phyloP scores from a whole-genome alignment of 176 grass and related monocot species.

The Microstegium vimineum region DNA sequence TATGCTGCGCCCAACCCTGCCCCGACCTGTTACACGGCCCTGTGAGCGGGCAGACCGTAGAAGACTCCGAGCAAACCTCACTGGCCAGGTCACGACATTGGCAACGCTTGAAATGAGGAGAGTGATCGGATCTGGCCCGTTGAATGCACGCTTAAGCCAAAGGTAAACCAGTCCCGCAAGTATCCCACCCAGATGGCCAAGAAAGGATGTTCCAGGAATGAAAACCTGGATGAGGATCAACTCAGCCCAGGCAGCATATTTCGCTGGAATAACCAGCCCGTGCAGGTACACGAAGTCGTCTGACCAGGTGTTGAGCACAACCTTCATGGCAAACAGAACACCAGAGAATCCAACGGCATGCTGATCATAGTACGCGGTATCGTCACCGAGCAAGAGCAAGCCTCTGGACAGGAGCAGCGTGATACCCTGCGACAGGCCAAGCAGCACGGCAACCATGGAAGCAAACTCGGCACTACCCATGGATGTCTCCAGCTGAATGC shows the following conservation, averaged over 20 bases:
- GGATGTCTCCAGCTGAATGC: conserved; percentile 79
- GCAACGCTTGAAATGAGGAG: conserved; percentile 41
- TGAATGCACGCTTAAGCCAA: conserved; percentile 47
- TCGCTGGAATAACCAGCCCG: conserved; percentile 72
- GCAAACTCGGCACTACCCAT: conserved; percentile 76
- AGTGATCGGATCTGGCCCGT: conserved; percentile 40
- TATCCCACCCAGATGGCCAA: conserved; percentile 84
- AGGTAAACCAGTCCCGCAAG: conserved; percentile 78
- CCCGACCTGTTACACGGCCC: conserved; percentile 24
- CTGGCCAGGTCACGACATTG: conserved; percentile 63
- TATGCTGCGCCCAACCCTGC: conserved; percentile 40
- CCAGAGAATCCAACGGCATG: conserved; percentile 82
- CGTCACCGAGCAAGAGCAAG: conserved; percentile 49
- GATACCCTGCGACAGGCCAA: conserved; percentile 76
- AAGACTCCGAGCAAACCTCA: conserved; percentile 48
- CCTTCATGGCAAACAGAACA: conserved; percentile 85
- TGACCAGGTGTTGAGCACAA: conserved; percentile 68
- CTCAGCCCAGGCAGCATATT: conserved; percentile 86
- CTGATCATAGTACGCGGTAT: conserved; percentile 54
- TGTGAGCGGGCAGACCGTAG: conserved; percentile 3
- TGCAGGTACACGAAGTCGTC: conserved; percentile 55
- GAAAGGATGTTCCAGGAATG: conserved; percentile 73
- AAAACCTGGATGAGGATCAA: conserved; percentile 87
- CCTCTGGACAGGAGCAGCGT: conserved; percentile 61
- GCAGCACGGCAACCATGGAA: conserved; percentile 63